Evolutionary conservation across 192 early-diverging fungal species (phyloP), one percentile per base, ranked within the genome.

Genomic region (Umbelopsis isabellina): DNA sequence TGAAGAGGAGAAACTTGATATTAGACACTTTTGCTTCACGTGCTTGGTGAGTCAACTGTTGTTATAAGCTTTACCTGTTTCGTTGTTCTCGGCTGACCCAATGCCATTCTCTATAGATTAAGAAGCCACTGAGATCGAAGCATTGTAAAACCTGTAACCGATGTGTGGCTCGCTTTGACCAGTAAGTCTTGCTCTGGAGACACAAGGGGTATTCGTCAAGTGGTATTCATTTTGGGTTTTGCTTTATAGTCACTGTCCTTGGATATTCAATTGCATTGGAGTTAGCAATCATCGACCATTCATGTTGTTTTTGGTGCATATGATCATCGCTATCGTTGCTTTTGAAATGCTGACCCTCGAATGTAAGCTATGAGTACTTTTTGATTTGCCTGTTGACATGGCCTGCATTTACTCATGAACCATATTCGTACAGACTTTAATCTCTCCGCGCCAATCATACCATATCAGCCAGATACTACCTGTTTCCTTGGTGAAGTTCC

Each of bases 261-360:
- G 96, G 96, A 97, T 94, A 33, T 91, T 88, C 82, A 99, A 97
- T 83, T 97, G 95, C 75, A 91, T 97, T 72, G 97, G 97, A 1
- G 83, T 89, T 16, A 79, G 81, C 64, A 99, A 99, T 74, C 97
- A 99, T 74, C 84, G 91, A 10, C 74, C 87, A 25, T 99, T 99
- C 76, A 86, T 99, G 78, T 30, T 90, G 2, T 99, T 95, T 81
- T 78, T 92, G 33, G 49, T 82, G 3, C 76, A 89, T 27, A 89
- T 98, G 72, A 68, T 90, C 23, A 20, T 80, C 16, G 83, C 86
- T 25, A 88, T 91, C 9, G 78, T 80, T 22, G 46, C 83, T 8
- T 97, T 91, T 71, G 72, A 85, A 6, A 74, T 79, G 51, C 74
- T 97, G 33, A 83, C 84, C 12, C 73, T 85, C 71, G 71, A 80